Conservation (phyloP, 139 green algal species). For the Chlamydomonas sp. region DNA sequence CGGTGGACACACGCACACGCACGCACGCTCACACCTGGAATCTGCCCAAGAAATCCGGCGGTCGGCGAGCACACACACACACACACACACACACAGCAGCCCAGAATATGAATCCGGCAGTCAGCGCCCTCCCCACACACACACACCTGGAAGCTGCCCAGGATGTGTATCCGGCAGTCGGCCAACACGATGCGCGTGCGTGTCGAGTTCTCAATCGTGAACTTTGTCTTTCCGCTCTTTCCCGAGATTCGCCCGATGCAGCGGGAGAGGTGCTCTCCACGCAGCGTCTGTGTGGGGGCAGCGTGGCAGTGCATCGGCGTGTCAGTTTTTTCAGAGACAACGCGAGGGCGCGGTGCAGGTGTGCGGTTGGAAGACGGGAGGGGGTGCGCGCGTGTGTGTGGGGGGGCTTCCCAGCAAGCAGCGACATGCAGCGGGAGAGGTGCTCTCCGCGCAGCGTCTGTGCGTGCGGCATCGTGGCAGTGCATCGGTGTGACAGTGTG, state of each 20-base stretch:
- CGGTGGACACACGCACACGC: too few species aligned
- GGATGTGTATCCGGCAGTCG: conserved; percentile 93
- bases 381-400: background rate
- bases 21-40: too few species aligned
- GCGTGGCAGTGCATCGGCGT: background rate
- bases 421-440: conserved; percentile 87
- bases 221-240: conserved; percentile 97
- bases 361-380: background rate
- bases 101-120: too few species aligned
- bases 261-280: conserved; percentile 92
- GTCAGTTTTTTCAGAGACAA: too few species aligned
- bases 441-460: conserved; percentile 96
- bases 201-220: conserved; percentile 98
- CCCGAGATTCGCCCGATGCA: conserved; percentile 89
- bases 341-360: background rate
- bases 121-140: too few species aligned
- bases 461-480: background rate
- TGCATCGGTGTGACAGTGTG: background rate
- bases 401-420: conserved; percentile 82
- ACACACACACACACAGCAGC: too few species aligned
- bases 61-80: background rate
- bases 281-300: conserved; percentile 77
- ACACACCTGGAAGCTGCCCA: conserved; percentile 91
- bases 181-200: conserved; percentile 94
- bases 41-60: background rate